phyloP scores from a whole-genome alignment of 805 yeast species.

The Spathaspora boniae region DNA sequence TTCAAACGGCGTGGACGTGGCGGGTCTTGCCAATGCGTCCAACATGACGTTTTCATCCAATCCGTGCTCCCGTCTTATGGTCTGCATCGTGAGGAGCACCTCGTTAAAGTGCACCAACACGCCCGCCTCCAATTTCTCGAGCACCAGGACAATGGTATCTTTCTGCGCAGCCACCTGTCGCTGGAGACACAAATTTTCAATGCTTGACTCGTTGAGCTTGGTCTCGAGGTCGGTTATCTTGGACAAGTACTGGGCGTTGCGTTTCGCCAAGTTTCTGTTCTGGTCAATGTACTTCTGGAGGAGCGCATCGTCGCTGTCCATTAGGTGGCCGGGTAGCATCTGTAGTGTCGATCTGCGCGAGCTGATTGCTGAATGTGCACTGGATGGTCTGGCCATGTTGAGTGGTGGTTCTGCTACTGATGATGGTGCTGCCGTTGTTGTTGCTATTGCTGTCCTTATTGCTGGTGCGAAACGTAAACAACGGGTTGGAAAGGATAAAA shows the following conservation, averaged over 20 bases:
- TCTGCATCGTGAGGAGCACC: too few species aligned
- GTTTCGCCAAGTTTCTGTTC: slow-evolving; percentile 58
- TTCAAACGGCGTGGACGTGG: too few species aligned
- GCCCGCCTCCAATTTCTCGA: too few species aligned
- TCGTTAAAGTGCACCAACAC: too few species aligned
- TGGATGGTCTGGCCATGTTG: slow-evolving; percentile 2
- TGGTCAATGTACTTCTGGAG: slow-evolving; percentile 32
- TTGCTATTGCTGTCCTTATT: background rate
- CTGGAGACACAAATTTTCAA: slow-evolving; percentile 36
- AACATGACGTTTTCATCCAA: too few species aligned
- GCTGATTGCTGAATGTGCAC: slow-evolving; percentile 1
- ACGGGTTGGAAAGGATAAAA: background rate
- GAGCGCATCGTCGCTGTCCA: too few species aligned
- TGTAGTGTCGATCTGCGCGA: background rate
- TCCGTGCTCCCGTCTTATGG: too few species aligned
- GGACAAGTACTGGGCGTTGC: slow-evolving; percentile 50
- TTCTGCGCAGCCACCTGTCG: too few species aligned
- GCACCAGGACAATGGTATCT: too few species aligned
- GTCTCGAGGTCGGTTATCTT: slow-evolving; percentile 52
- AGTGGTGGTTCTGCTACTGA: background rate
- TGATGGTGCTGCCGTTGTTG: background rate
- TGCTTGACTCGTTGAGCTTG: slow-evolving; percentile 45
- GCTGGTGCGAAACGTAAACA: slow-evolving; percentile 6
- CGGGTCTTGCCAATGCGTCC: too few species aligned
- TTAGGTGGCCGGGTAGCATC: too few species aligned